Evolutionary conservation across 768 basidiomycete genomes (phyloP).

Genomic region (Trametes coccinea): DNA sequence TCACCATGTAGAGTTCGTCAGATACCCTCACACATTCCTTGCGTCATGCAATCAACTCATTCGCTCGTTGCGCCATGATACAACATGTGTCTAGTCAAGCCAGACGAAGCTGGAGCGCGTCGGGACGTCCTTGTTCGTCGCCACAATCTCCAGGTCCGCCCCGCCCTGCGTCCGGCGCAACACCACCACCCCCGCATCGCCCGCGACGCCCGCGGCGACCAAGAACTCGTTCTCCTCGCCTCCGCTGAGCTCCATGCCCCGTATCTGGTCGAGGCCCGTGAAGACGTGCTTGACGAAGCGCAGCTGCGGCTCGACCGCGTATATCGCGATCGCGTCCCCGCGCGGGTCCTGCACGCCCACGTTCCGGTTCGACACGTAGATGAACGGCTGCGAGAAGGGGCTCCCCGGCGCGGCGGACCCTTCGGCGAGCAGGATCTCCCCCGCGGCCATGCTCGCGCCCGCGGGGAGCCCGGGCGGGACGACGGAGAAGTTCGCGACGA

Average conservation of each 20-base stretch:
- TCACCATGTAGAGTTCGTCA: not conserved
- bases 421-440: conserved; percentile 61
- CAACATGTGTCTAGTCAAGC: conserved; percentile 27
- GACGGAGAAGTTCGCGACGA: conserved; percentile 52
- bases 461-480: conserved; percentile 44
- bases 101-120: conserved; percentile 58
- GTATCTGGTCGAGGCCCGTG: conserved; percentile 61
- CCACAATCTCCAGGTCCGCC: conserved; percentile 54
- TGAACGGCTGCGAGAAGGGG: conserved; percentile 50
- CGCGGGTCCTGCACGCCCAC: conserved; percentile 46
- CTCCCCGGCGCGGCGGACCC: conserved; percentile 37
- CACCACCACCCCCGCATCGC: conserved; percentile 57
- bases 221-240: conserved; percentile 50
- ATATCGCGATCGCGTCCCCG: conserved; percentile 67
- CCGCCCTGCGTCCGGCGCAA: conserved; percentile 56
- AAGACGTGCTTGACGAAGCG: conserved; percentile 54
- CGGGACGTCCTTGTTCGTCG: conserved; percentile 52
- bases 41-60: not conserved
- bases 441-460: conserved; percentile 48
- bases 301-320: conserved; percentile 43
- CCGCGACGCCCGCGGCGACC: conserved; percentile 55
- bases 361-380: conserved; percentile 75
- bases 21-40: conserved; percentile 5
- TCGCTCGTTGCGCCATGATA: not conserved
- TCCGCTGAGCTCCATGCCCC: conserved; percentile 61